A percentile compares a stretch with the other conserved stretches of the same genome.
Evolutionary conservation across 2,329 filamentous ascomycete species (phyloP).

Genomic region (Pestalotiopsis sp.): DNA sequence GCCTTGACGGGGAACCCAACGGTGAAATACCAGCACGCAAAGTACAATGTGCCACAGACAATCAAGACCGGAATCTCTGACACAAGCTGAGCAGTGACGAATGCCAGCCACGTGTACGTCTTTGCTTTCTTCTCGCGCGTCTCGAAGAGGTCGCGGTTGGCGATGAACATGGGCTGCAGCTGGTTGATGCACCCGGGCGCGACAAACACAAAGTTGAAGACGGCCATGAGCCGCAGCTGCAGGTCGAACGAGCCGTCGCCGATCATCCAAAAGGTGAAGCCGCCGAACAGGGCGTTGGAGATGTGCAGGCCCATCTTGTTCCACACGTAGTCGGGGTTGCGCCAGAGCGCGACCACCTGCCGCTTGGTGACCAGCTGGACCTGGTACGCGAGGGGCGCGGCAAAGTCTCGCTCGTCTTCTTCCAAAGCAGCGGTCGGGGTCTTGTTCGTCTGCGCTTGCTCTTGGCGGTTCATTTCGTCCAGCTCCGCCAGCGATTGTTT

Average conservation of each 20-base stretch:
- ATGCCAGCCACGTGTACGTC: constrained; percentile 83
- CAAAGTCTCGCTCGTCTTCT: constrained; percentile 12
- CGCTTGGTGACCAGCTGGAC: constrained; percentile 16
- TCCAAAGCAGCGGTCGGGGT: background rate
- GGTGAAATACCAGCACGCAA: constrained; percentile 47
- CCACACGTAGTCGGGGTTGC: constrained; percentile 40
- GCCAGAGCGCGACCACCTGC: constrained; percentile 14
- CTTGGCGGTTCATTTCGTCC: constrained; percentile 5
- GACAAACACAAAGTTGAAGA: constrained; percentile 57
- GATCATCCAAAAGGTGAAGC: constrained; percentile 49
- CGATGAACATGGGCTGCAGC: constrained; percentile 76
- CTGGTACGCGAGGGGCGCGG: constrained; percentile 12
- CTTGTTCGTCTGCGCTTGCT: background rate
- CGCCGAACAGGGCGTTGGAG: constrained; percentile 44
- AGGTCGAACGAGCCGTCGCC: constrained; percentile 39
- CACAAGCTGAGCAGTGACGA: constrained; percentile 59
- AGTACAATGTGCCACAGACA: constrained; percentile 47
- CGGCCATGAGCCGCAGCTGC: constrained; percentile 47
- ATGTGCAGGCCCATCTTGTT: constrained; percentile 48
- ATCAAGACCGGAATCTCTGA: constrained; percentile 49
- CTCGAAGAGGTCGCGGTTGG: constrained; percentile 83
- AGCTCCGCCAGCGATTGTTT: constrained; percentile 13
- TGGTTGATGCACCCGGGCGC: constrained; percentile 50
- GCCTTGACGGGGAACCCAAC: constrained; percentile 36
- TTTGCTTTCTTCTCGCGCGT: constrained; percentile 83